Conservation (phyloP, 2,329 filamentous ascomycete genomes). For the Elsinoe fawcettii region DNA sequence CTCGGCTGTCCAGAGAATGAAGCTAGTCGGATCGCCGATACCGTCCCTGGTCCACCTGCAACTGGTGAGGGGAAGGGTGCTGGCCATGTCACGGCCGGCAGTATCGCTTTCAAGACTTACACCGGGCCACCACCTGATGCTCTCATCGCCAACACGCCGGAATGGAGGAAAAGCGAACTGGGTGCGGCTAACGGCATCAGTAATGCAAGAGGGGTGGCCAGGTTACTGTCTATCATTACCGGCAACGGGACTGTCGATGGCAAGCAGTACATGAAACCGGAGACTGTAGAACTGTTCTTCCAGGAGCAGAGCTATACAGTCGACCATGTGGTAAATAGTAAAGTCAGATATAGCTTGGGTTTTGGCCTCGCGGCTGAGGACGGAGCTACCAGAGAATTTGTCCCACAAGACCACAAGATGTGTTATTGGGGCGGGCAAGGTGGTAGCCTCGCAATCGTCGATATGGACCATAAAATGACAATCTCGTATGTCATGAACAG, state of each 20-base stretch:
- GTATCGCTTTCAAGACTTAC: conserved; percentile 28
- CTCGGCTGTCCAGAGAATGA: conserved; percentile 39
- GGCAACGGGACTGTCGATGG: conserved; percentile 30
- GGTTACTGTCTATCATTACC: conserved; percentile 36
- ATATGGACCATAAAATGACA: background rate
- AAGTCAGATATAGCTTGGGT: conserved; percentile 38
- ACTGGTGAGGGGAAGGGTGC: conserved; percentile 17
- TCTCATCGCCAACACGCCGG: conserved; percentile 22
- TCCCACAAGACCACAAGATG: background rate
- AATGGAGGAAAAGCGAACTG: conserved; percentile 36
- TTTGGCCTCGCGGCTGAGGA: conserved; percentile 17
- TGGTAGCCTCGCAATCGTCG: background rate
- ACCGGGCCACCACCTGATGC: conserved; percentile 25
- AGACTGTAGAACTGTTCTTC: conserved; percentile 40
- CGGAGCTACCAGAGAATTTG: background rate
- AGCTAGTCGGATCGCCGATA: conserved; percentile 34
- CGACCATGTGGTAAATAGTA: conserved; percentile 34
- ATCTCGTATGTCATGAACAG: conserved; percentile 1
- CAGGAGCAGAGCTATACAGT: conserved; percentile 36
- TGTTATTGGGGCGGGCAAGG: background rate
- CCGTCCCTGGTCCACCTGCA: conserved; percentile 24
- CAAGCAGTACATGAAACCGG: conserved; percentile 32
- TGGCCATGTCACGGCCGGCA: conserved; percentile 20
- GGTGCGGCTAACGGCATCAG: conserved; percentile 40
- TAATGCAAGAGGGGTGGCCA: conserved; percentile 39